Evolutionary conservation across 1,284 basidiomycete species (phyloP).

Genomic region (Sporisorium scitamineum): DNA sequence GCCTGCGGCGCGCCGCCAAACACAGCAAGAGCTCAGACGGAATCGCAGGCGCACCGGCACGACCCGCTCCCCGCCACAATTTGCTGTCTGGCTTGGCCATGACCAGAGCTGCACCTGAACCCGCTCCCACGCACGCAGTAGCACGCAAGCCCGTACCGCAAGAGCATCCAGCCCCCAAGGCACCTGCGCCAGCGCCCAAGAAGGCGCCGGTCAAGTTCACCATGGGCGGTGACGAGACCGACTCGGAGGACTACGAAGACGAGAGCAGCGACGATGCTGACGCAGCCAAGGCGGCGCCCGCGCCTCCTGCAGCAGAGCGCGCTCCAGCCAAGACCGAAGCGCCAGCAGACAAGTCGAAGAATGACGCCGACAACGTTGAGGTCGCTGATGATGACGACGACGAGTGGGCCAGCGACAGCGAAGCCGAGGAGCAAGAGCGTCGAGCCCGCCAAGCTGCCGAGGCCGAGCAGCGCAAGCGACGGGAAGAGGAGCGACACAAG

Average conservation of each 20-base stretch:
- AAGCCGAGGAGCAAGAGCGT: constrained; percentile 67
- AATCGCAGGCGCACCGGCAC: constrained; percentile 26
- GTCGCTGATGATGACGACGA: constrained; percentile 55
- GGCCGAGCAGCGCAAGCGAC: constrained; percentile 71
- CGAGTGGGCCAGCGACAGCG: constrained; percentile 67
- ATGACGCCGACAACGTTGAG: constrained; percentile 32
- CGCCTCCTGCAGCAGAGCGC: constrained; percentile 2
- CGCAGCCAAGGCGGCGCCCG: neutral
- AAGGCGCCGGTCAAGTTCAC: constrained; percentile 60
- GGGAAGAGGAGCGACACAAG: constrained; percentile 77
- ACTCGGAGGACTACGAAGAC: constrained; percentile 60
- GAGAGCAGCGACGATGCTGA: constrained; percentile 36
- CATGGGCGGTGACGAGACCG: constrained; percentile 63
- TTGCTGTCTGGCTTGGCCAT: constrained; percentile 47
- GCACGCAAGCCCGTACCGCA: constrained; percentile 42
- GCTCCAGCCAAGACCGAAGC: constrained; percentile 3
- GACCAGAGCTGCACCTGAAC: constrained; percentile 45
- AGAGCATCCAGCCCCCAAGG: constrained; percentile 9
- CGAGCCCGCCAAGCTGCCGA: constrained; percentile 60
- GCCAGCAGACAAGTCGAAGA: neutral
- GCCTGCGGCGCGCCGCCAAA: constrained; percentile 39
- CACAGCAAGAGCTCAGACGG: constrained; percentile 53
- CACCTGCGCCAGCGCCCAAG: constrained; percentile 23
- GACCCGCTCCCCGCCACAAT: constrained; percentile 41
- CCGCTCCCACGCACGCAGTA: constrained; percentile 27